Percentiles rank a stretch among this genome's conserved stretches.
Conservation (phyloP, 805 yeast species). For the Candida vaughaniae region DNA sequence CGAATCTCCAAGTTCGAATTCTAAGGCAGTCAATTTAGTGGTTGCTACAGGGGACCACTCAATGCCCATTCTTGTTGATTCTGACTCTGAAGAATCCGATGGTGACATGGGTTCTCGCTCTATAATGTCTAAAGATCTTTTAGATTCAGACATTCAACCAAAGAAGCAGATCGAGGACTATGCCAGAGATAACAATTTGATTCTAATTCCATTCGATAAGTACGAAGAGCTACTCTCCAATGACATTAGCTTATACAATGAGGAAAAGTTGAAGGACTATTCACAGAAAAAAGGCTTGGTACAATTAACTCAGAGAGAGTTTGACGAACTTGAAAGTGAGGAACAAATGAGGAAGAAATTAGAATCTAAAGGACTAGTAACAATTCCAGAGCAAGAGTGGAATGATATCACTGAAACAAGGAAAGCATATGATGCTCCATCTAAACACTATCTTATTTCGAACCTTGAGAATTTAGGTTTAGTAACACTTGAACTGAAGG, state of each 20-base stretch:
- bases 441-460: constrained; percentile 22
- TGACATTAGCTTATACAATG: constrained; percentile 21
- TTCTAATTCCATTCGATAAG: constrained; percentile 26
- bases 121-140: constrained; percentile 9
- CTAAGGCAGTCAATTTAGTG: constrained; percentile 14
- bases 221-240: constrained; percentile 30
- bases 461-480: constrained; percentile 20
- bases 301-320: constrained; percentile 25
- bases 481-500: constrained; percentile 17
- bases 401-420: constrained; percentile 15
- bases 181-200: constrained; percentile 29
- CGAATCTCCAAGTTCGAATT: constrained; percentile 7
- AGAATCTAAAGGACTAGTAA: constrained; percentile 29
- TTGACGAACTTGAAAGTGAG: constrained; percentile 29
- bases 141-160: constrained; percentile 8
- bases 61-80: constrained; percentile 26
- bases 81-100: constrained; percentile 24
- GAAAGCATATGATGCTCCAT: constrained; percentile 20
- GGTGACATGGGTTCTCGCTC: constrained; percentile 10
- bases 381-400: constrained; percentile 24
- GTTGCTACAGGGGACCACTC: constrained; percentile 18
- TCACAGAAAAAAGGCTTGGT: constrained; percentile 27
- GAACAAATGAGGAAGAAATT: constrained; percentile 33
- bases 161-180: constrained; percentile 30
- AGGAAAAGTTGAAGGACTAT: constrained; percentile 22